These are phyloP conservation scores for Polytrichum commune DNA, from an alignment of 225 moss, liverwort and hornwort genomes.

Conservation along the genomic window DNA sequence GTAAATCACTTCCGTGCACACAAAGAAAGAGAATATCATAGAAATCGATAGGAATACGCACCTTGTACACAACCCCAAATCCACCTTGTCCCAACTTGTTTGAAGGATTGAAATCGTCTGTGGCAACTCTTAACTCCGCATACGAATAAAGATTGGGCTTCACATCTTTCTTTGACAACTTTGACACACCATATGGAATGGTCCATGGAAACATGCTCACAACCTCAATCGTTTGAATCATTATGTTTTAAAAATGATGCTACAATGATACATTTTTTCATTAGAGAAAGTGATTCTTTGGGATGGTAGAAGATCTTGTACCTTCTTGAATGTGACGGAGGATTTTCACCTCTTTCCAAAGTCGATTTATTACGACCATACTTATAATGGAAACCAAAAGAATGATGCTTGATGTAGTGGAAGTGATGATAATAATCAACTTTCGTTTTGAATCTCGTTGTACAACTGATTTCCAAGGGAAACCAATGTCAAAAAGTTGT, in stretches of 20 bases:
- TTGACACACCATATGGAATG: not conserved
- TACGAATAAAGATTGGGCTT: constrained; percentile 2
- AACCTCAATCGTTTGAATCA: not conserved
- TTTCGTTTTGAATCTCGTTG: not conserved
- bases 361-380: not conserved
- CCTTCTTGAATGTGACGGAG: not conserved
- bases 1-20: not conserved
- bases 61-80: constrained; percentile 7
- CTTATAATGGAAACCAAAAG: not conserved
- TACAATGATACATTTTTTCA: not conserved
- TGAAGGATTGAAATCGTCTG: not conserved
- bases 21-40: not conserved
- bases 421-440: not conserved
- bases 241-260: not conserved
- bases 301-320: not conserved
- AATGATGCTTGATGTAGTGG: not conserved
- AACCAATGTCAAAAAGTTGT: too few relatives aligned
- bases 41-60: not conserved
- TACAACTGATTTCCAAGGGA: not conserved
- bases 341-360: not conserved
- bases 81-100: constrained; percentile 1
- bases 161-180: constrained; percentile 5
- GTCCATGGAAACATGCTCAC: not conserved
- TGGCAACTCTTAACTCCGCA: not conserved
- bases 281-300: not conserved